phyloP scores from a whole-genome alignment of 1,284 basidiomycete species.

The Pholiota adiposa region DNA sequence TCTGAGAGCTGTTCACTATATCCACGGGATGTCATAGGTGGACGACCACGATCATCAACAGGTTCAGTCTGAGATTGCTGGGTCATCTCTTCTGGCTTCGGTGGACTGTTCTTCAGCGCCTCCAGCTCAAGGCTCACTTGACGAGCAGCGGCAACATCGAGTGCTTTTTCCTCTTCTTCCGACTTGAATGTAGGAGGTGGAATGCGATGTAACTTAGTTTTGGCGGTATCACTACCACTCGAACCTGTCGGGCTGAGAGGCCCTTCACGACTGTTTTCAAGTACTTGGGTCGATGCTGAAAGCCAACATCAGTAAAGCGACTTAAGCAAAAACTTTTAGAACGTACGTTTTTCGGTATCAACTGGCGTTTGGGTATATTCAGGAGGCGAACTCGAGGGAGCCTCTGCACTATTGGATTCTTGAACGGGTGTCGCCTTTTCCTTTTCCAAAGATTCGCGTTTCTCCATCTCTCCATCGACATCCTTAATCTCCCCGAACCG shows the following conservation, averaged over 20 bases:
- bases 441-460: constrained; percentile 23
- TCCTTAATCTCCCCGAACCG: constrained; percentile 41
- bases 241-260: not conserved
- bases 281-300: not conserved
- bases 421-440: constrained; percentile 3
- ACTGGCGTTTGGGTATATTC: not conserved
- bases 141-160: constrained; percentile 67
- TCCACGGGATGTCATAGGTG: constrained; percentile 4
- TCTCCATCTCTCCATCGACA: constrained; percentile 36
- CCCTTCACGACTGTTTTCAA: not conserved
- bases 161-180: constrained; percentile 45
- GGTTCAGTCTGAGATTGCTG: constrained; percentile 12
- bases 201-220: constrained; percentile 30
- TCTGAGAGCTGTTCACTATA: constrained; percentile 13
- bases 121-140: constrained; percentile 70
- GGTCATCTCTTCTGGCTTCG: constrained; percentile 18
- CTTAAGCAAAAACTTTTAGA: not conserved
- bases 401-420: not conserved
- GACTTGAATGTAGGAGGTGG: constrained; percentile 40
- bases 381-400: not conserved
- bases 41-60: constrained; percentile 19
- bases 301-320: not conserved
- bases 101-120: constrained; percentile 51
- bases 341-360: constrained; percentile 6
- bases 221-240: not conserved